Evolutionary conservation across 257 asterid species (phyloP).

Genomic region (Buddleja alternifolia): DNA sequence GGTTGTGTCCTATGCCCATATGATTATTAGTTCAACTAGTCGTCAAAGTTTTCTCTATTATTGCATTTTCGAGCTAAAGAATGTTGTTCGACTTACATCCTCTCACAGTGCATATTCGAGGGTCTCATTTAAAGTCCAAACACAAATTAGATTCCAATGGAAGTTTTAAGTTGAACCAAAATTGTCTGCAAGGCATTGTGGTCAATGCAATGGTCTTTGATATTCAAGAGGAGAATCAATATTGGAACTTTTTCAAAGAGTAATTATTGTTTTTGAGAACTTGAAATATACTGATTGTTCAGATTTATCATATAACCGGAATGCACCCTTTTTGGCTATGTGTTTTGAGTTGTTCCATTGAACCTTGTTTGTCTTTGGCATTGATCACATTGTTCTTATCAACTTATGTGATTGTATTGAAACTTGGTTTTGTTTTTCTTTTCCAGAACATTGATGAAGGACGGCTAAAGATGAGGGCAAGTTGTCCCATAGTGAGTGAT

Average conservation of each 20-base stretch:
- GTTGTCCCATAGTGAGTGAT: constrained; percentile 94
- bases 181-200: constrained; percentile 1
- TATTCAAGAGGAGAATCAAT: not conserved
- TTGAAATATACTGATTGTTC: constrained; percentile 1
- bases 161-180: not conserved
- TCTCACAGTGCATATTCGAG: not conserved
- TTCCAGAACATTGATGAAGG: constrained; percentile 90
- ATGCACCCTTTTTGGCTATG: constrained; percentile 11
- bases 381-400: constrained; percentile 10
- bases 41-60: not conserved
- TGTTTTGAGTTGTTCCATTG: not conserved
- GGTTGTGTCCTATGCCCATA: constrained; percentile 6
- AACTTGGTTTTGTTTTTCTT: not conserved
- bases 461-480: constrained; percentile 77
- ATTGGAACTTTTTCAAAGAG: constrained; percentile 2
- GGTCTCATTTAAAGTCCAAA: not conserved
- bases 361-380: not conserved
- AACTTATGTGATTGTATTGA: constrained; percentile 2
- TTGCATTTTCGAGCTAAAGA: constrained; percentile 8
- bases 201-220: not conserved
- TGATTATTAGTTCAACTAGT: not conserved
- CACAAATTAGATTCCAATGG: not conserved
- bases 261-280: constrained; percentile 4
- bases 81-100: not conserved
- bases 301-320: not conserved